Evolutionary conservation across 257 asterid species (phyloP), one percentile per base, ranked within the genome.

Genomic region (Solanum tacnaense): DNA sequence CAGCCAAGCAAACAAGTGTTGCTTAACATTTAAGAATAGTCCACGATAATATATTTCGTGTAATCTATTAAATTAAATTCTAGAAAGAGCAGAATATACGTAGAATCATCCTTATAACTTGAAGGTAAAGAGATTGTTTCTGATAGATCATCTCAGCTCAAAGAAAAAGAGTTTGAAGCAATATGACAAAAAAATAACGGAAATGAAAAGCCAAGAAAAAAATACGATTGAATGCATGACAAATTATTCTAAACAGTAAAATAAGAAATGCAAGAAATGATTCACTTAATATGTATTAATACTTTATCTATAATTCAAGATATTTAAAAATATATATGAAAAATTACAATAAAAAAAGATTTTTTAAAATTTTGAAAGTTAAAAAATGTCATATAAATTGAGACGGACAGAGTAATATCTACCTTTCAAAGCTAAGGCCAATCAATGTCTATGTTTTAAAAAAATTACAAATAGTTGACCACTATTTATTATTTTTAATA

Each of bases 321-420:
- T 62, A 62, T 21, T 7, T 21, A 58, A 58, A 58, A 60, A 60
- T 1, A 20, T 21, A 21, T 60, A 60, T 5, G 5, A 58, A 60
- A 21, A 60, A 21, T 21, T 58, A 58, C 2, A 3, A 9, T 60
- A 60, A 1, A 8, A 56, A 21, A 3, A 58, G 0, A 21, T 3
- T 60, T 8, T 0, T 23, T 2, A 4, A 5, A 9, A 23, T 23
- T n/a, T 62, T 2, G 0, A 62, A 62, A 9, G 23, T 9, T 0
- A 0, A 58, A 21, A 20, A 58, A 20, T 21, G 1, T 58, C 0
- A 2, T 11, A 9, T 62, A 62, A 62, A 62, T n/a, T n/a, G 4
- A n/a, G 31, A 67, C 10, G 4, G 34, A 2, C 1, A 0, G 6
- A 31, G 1, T 35, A 35, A 25, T 67, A 67, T 67, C 31, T 25